Base-by-base conservation (phyloP, 768 basidiomycete genomes). In the Lanmaoa rubissima region DNA sequence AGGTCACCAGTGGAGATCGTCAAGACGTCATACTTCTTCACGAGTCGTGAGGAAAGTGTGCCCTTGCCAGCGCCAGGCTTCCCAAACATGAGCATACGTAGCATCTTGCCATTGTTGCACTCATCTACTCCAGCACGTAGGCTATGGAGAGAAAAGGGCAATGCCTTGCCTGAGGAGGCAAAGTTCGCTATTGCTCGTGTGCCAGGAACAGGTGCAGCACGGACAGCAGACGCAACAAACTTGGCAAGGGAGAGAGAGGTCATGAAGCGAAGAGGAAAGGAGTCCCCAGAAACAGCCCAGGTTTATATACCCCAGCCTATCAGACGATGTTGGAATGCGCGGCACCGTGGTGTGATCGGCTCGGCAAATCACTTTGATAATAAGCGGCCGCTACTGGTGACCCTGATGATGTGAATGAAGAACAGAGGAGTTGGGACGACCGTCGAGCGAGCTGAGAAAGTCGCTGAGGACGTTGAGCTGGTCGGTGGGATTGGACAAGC, bases 1-100 rank as follows among this genome's bases (percentile, higher is more conserved):
- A 95, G 75, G 69, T 97, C 94, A 10, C 93, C 94, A 2, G 90
- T 89, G 9, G 90, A 92, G 48, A 95, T 73, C 9, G 85, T 81
- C 42, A 87, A 63, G 51, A 95, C 82, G 65, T 92, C 86, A 68
- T 91, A 94, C 70, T 91, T 90, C 60, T 85, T 80, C 55, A 90
- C 83, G 31, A 96, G 80, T 42, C 87, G 81, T 16, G 81, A 78
- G 2, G 88, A 80, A 41, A 94, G 79, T 0, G 94, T 96, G 35
- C 94, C 94, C 76, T 96, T 91, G 54, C 89, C 89, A 46, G 88
- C 83, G 28, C 88, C 88, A 2, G 80, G 82, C 66, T 83, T 83
- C 9, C 82, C 82, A 62, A 83, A 83, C 74, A 83, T 77, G 57
- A 83, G 67, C 79, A 83, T 82, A 12, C 82, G 73, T 48, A 82